Conservation (phyloP, 176 grass and related monocot species). For the Areca catechu region DNA sequence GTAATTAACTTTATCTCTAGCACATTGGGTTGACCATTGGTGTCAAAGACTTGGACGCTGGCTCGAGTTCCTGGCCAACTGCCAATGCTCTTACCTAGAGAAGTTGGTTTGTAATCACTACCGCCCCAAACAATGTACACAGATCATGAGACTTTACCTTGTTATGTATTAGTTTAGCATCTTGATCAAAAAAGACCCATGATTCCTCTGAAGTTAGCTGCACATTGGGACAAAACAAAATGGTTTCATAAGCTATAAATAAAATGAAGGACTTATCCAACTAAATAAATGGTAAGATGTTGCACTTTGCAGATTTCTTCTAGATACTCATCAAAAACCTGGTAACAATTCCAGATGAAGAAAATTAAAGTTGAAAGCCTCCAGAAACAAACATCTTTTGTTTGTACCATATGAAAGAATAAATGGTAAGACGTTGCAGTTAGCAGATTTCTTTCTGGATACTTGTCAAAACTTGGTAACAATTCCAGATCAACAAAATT, state of each 20-base stretch:
- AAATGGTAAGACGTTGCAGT: no score
- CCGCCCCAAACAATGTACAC: neutral
- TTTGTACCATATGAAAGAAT: no score
- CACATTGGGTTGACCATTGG: conserved; percentile 26
- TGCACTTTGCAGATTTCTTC: no score
- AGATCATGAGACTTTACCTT: conserved; percentile 46
- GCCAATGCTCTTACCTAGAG: conserved; percentile 83
- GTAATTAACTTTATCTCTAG: conserved; percentile 78
- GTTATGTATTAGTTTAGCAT: conserved; percentile 80
- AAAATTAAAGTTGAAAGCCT: no score
- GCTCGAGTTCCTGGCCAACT: conserved; percentile 82
- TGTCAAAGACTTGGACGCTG: conserved; percentile 52
- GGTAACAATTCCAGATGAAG: no score
- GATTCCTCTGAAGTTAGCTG: conserved; percentile 79
- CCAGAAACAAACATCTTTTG: no score
- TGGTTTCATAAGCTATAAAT: neutral
- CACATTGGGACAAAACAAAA: conserved; percentile 6
- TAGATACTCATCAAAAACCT: no score
- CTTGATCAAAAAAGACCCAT: conserved; percentile 66
- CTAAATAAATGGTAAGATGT: no score
- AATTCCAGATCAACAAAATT: no score
- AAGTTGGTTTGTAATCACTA: conserved; percentile 18
- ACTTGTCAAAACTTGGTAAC: no score
- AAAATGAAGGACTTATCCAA: neutral
- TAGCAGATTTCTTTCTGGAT: no score